Evolutionary conservation across 1,284 basidiomycete genomes (phyloP).

Genomic region (Phylloboletellus chloephorus): DNA sequence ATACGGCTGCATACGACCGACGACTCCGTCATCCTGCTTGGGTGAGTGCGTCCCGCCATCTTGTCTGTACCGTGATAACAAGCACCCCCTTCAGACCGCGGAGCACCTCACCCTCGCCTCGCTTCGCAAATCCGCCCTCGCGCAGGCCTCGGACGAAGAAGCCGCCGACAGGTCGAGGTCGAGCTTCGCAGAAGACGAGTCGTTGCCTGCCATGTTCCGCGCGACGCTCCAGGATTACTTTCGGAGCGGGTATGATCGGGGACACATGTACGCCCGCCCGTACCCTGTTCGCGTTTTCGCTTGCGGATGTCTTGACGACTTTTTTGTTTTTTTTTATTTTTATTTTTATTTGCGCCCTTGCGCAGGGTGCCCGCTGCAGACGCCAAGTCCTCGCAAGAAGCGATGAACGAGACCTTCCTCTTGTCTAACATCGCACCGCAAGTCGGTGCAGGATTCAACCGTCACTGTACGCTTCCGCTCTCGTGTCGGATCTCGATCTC

Average conservation of each 20-base stretch:
- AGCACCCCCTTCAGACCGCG: conserved; percentile 59
- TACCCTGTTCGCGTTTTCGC: conserved; percentile 1
- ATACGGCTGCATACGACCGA: conserved; percentile 88
- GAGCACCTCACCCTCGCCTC: conserved; percentile 84
- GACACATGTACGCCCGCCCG: conserved; percentile 78
- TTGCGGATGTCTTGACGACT: too few relatives aligned
- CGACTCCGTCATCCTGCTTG: conserved; percentile 88
- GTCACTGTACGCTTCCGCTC: conserved; percentile 69
- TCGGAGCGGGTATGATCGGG: conserved; percentile 91
- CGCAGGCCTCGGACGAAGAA: conserved; percentile 29
- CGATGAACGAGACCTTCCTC: conserved; percentile 97
- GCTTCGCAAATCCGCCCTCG: conserved; percentile 47
- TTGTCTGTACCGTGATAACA: background rate
- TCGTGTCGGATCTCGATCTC: background rate
- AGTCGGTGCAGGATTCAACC: conserved; percentile 95
- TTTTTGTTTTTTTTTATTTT: too few relatives aligned
- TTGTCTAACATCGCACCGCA: conserved; percentile 97
- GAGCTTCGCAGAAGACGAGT: conserved; percentile 82
- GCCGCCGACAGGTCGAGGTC: conserved; percentile 72
- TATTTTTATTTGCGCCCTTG: background rate
- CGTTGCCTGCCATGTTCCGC: conserved; percentile 76
- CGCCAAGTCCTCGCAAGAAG: conserved; percentile 84
- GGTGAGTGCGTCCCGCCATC: conserved; percentile 44
- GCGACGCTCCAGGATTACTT: conserved; percentile 90
- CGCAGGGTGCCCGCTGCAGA: conserved; percentile 94